A percentile compares a stretch with the other conserved stretches of the same genome.
Conservation (phyloP, 2,329 filamentous ascomycete genomes). For the Lachnellula hyalina region DNA sequence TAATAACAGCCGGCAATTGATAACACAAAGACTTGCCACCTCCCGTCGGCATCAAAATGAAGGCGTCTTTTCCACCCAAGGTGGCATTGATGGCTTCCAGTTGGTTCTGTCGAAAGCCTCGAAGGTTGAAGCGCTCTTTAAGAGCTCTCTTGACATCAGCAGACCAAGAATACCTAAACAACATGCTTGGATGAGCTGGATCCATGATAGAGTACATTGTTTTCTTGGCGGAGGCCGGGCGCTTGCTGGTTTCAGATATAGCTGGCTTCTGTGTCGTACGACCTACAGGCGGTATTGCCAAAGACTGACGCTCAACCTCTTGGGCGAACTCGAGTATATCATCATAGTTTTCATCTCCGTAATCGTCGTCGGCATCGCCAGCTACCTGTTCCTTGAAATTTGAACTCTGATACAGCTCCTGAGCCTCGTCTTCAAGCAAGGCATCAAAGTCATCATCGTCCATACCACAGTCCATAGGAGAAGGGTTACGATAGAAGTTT, state of each 20-base stretch:
- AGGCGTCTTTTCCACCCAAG: conserved; percentile 78
- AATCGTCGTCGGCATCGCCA: conserved; percentile 16
- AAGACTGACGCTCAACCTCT: conserved; percentile 36
- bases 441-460: conserved; percentile 24
- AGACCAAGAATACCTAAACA: conserved; percentile 77
- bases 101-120: conserved; percentile 85
- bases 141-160: conserved; percentile 75
- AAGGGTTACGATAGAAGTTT: conserved; percentile 16
- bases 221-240: conserved; percentile 12
- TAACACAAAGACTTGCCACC: conserved; percentile 97
- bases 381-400: conserved; percentile 1
- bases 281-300: conserved; percentile 4
- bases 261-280: conserved; percentile 10
- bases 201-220: conserved; percentile 29
- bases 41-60: conserved; percentile 96
- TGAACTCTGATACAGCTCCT: conserved; percentile 10
- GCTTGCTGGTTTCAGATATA: conserved; percentile 11
- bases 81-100: conserved; percentile 95
- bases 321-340: conserved; percentile 38
- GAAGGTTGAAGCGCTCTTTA: conserved; percentile 76
- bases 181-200: conserved; percentile 42
- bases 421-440: conserved; percentile 21
- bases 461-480: conserved; percentile 17
- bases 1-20: conserved; percentile 83
- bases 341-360: conserved; percentile 30